phyloP scores from a whole-genome alignment of 2,329 filamentous ascomycete genomes.

The Penicillium sp. region DNA sequence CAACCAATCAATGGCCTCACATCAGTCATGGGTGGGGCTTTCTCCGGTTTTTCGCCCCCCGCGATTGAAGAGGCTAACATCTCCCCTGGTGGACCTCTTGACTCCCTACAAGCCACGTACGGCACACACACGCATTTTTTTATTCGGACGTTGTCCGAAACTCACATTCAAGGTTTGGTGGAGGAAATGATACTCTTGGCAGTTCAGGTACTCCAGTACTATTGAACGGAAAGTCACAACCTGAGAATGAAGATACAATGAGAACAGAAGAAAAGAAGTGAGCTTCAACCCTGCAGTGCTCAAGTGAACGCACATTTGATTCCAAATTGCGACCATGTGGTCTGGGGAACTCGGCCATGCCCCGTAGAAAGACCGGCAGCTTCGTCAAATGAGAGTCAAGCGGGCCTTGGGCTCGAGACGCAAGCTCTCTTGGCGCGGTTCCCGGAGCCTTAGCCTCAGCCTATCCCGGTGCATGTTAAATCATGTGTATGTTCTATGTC shows the following conservation, averaged over 20 bases:
- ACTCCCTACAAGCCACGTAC: slow-evolving; percentile 1
- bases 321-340: not conserved
- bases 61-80: not conserved
- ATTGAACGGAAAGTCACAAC: not conserved
- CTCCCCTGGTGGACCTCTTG: not conserved
- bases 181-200: not conserved
- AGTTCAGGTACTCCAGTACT: not conserved
- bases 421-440: slow-evolving; percentile 20
- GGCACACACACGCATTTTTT: not conserved
- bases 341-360: not conserved
- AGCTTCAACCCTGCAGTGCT: not conserved
- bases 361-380: slow-evolving; percentile 2
- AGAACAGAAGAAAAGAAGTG: not conserved
- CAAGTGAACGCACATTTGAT: not conserved
- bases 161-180: not conserved
- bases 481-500: not conserved
- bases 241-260: not conserved
- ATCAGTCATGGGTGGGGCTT: slow-evolving; percentile 2
- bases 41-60: slow-evolving; percentile 4
- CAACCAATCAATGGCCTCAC: not conserved
- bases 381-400: slow-evolving; percentile 9
- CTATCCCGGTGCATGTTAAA: slow-evolving; percentile 9
- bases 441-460: slow-evolving; percentile 11
- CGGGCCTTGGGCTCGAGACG: slow-evolving; percentile 5
- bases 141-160: slow-evolving; percentile 4